Percentiles rank a stretch among this genome's conserved stretches.
phyloP scores from a whole-genome alignment of 2,329 filamentous ascomycete genomes.

The Trichoderma brevicompactum region DNA sequence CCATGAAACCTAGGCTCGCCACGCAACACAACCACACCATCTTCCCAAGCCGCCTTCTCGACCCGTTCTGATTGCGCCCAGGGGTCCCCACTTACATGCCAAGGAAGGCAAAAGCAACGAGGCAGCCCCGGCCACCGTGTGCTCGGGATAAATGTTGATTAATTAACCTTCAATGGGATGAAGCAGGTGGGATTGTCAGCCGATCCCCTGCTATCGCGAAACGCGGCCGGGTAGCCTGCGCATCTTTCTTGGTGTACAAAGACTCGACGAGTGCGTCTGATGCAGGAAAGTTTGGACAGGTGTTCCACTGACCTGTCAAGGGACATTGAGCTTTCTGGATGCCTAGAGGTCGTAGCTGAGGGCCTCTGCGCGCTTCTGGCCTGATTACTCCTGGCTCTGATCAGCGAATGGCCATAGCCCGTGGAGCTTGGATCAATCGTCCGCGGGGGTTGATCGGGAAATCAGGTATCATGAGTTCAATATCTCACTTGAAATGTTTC shows the following conservation, averaged over 20 bases:
- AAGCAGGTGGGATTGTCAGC: slow-evolving; percentile 26
- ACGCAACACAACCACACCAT: slow-evolving; percentile 20
- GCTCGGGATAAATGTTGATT: slow-evolving; percentile 28
- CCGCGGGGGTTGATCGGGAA: slow-evolving; percentile 6
- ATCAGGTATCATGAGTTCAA: background rate
- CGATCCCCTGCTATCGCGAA: slow-evolving; percentile 18
- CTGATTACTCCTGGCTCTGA: slow-evolving; percentile 2
- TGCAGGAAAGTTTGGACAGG: no score
- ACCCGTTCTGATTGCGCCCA: slow-evolving; percentile 1
- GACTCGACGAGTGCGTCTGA: no score
- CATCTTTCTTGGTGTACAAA: background rate
- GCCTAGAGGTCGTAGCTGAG: background rate
- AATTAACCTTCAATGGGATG: slow-evolving; percentile 19
- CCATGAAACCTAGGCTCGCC: slow-evolving; percentile 11
- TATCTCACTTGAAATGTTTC: slow-evolving; percentile 25
- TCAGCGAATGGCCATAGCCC: slow-evolving; percentile 10
- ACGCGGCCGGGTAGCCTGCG: background rate
- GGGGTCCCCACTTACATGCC: slow-evolving; percentile 16
- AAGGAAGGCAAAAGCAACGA: slow-evolving; percentile 22
- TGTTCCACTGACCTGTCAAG: background rate
- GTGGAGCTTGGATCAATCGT: slow-evolving; percentile 20
- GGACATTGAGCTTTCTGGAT: background rate
- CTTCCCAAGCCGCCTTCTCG: slow-evolving; percentile 4
- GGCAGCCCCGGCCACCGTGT: slow-evolving; percentile 19
- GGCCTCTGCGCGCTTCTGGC: slow-evolving; percentile 13